Conservation (phyloP, 2,329 filamentous ascomycete species). For the Hypoxylon sp. region DNA sequence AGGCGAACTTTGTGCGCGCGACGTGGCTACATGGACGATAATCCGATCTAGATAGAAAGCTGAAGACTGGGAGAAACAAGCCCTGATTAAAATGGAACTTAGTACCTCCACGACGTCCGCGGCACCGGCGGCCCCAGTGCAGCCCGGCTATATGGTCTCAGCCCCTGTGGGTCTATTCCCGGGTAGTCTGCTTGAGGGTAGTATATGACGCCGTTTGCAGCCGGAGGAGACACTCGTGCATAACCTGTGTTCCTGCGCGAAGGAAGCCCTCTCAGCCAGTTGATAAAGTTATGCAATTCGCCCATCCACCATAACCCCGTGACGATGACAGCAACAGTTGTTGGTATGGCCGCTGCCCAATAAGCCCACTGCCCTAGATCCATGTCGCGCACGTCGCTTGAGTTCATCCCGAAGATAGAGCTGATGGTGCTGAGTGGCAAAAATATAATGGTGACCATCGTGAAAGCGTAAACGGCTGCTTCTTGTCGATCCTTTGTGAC, state of each 20-base stretch:
- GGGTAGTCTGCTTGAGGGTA: constrained; percentile 34
- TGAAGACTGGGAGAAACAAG: constrained; percentile 19
- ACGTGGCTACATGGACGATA: constrained; percentile 37
- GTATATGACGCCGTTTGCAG: constrained; percentile 45
- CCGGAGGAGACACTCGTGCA: constrained; percentile 33
- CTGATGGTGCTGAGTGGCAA: constrained; percentile 56
- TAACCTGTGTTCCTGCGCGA: constrained; percentile 31
- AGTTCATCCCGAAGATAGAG: constrained; percentile 67
- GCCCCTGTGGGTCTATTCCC: constrained; percentile 31
- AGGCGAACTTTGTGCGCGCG: constrained; percentile 34
- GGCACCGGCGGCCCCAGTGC: constrained; percentile 40
- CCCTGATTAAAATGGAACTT: background rate
- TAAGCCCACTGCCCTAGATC: constrained; percentile 64
- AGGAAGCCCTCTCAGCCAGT: constrained; percentile 37
- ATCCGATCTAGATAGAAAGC: constrained; percentile 40
- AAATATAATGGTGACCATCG: constrained; percentile 60
- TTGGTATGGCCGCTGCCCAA: constrained; percentile 64
- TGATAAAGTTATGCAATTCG: constrained; percentile 43
- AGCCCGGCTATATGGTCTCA: constrained; percentile 39
- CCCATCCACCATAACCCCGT: constrained; percentile 50
- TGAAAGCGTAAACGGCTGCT: constrained; percentile 55
- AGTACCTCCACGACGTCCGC: constrained; percentile 33
- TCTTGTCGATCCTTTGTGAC: constrained; percentile 47
- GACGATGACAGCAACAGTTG: constrained; percentile 57
- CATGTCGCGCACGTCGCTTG: constrained; percentile 65